Conservation (phyloP, 2,329 filamentous ascomycete genomes). For the Phyllachora maydis region DNA sequence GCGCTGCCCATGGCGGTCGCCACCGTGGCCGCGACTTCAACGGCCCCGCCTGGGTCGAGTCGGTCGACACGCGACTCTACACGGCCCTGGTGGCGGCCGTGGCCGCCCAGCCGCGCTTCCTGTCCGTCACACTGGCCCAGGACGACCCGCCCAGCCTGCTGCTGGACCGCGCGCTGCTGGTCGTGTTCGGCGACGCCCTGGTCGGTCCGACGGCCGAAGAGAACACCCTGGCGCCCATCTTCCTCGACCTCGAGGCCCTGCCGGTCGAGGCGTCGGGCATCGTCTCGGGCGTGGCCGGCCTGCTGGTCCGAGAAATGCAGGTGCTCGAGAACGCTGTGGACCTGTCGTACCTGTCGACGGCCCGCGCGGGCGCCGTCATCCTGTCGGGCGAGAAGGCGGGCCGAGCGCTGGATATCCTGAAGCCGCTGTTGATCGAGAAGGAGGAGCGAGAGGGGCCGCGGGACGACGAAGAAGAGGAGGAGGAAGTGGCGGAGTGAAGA, state of each 20-base stretch:
- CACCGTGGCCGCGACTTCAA: slow-evolving; percentile 16
- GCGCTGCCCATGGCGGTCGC: slow-evolving; percentile 13
- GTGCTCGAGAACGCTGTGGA: slow-evolving; percentile 40
- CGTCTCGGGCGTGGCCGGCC: slow-evolving; percentile 78
- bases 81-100: slow-evolving; percentile 40
- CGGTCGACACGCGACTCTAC: slow-evolving; percentile 42
- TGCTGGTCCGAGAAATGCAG: slow-evolving; percentile 53
- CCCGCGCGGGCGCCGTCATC: slow-evolving; percentile 74
- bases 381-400: slow-evolving; percentile 53
- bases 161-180: slow-evolving; percentile 45
- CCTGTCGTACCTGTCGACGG: slow-evolving; percentile 80
- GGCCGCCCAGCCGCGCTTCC: slow-evolving; percentile 42
- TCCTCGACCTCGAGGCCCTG: slow-evolving; percentile 61
- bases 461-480: background rate
- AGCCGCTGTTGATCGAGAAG: slow-evolving; percentile 21
- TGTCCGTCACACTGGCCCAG: slow-evolving; percentile 53
- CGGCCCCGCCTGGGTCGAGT: slow-evolving; percentile 29
- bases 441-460: background rate
- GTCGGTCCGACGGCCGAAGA: slow-evolving; percentile 58
- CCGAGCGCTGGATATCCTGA: slow-evolving; percentile 53
- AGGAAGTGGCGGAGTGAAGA: background rate
- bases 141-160: slow-evolving; percentile 56
- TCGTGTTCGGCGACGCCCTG: slow-evolving; percentile 49
- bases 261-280: slow-evolving; percentile 84
- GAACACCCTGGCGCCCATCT: slow-evolving; percentile 63